A percentile compares a stretch with the other conserved stretches of the same genome.
phyloP scores from a whole-genome alignment of 1,139 yeast genomes.

The Kodamaea anthophila region DNA sequence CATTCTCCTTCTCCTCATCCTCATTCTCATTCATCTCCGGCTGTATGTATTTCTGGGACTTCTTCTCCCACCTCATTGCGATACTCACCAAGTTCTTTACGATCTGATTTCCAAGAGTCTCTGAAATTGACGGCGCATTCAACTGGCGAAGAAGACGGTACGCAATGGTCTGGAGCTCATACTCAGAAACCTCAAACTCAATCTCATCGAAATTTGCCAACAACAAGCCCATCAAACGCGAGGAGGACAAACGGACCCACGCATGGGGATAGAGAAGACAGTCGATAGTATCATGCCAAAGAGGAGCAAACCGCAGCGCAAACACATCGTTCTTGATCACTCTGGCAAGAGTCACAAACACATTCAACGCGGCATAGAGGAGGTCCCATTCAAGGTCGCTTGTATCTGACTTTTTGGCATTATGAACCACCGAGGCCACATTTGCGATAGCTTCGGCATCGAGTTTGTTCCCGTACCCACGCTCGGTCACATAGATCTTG shows the following conservation, averaged over 20 bases:
- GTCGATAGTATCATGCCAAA: conserved; percentile 52
- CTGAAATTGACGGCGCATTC: conserved; percentile 69
- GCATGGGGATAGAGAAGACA: conserved; percentile 79
- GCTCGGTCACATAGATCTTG: conserved; percentile 52
- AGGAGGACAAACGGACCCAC: conserved; percentile 75
- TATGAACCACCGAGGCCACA: conserved; percentile 32
- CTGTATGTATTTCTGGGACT: conserved; percentile 28
- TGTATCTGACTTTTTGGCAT: conserved; percentile 27
- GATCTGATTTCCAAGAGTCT: conserved; percentile 57
- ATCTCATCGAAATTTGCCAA: conserved; percentile 36
- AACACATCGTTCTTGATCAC: conserved; percentile 28
- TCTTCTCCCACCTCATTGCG: conserved; percentile 56
- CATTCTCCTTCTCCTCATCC: conserved; percentile 12
- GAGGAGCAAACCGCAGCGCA: conserved; percentile 17
- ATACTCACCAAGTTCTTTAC: conserved; percentile 64
- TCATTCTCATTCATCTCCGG: conserved; percentile 17
- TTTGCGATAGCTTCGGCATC: conserved; percentile 35
- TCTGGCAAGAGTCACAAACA: conserved; percentile 40
- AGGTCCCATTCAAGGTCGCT: conserved; percentile 63
- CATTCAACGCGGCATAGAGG: conserved; percentile 59
- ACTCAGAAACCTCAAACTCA: conserved; percentile 25
- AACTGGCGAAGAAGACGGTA: conserved; percentile 69
- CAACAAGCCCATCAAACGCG: conserved; percentile 54
- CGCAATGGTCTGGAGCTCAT: conserved; percentile 58
- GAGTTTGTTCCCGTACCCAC: conserved; percentile 41